phyloP scores from a whole-genome alignment of 345 rosid genomes.

The Ceriops decandra region DNA sequence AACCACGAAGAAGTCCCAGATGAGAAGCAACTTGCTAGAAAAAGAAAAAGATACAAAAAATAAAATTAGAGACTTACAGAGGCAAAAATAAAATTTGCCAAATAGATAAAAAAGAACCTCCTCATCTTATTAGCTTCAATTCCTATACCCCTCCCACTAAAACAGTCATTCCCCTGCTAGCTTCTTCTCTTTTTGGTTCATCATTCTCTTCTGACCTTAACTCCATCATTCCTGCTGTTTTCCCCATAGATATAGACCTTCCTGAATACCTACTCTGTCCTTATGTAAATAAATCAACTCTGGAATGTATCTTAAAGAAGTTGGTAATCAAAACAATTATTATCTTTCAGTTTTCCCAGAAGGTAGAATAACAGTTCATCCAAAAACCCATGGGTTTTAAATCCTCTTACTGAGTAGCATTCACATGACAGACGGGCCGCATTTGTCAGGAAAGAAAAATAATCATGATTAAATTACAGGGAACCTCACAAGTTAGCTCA shows the following conservation, averaged over 20 bases:
- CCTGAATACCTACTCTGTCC: too few species aligned
- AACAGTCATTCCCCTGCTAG: too few species aligned
- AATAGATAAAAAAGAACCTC: neutral
- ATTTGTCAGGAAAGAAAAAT: neutral
- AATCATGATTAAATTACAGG: neutral
- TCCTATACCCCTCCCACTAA: neutral
- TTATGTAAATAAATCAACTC: too few species aligned
- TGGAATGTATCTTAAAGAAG: too few species aligned
- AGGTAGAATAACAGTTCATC: too few species aligned
- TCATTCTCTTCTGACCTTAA: too few species aligned
- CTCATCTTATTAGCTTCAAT: neutral
- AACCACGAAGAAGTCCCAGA: constrained; percentile 65
- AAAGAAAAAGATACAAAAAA: constrained; percentile 7
- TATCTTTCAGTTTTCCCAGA: too few species aligned
- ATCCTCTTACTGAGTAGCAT: neutral
- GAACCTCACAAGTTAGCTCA: neutral
- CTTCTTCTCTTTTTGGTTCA: too few species aligned
- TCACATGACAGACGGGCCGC: neutral
- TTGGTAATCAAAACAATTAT: too few species aligned
- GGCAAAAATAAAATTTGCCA: neutral
- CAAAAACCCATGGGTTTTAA: too few species aligned
- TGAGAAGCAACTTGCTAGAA: constrained; percentile 72
- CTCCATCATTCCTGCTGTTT: neutral
- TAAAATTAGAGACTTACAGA: neutral
- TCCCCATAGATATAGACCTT: neutral